Conservation (phyloP, 2,329 filamentous ascomycete genomes). For the Fusarium euwallaceae region DNA sequence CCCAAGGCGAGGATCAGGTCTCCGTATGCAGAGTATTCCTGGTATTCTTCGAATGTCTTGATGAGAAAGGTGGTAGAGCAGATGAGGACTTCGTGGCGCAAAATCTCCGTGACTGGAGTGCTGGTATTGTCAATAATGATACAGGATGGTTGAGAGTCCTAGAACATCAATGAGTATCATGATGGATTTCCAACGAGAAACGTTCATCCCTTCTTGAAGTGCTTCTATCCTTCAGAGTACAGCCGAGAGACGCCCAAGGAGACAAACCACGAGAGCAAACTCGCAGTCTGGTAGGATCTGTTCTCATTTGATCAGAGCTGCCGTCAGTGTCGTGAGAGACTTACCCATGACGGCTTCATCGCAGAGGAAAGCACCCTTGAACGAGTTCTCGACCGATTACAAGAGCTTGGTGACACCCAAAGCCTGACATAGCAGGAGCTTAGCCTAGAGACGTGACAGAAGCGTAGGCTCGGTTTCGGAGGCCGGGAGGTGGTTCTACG, state of each 20-base stretch:
- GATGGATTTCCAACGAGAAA: background rate
- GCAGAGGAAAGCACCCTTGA: background rate
- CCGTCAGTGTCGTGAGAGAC: background rate
- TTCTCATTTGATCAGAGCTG: background rate
- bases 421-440: background rate
- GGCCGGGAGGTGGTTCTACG: background rate
- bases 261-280: background rate
- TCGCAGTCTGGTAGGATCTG: background rate
- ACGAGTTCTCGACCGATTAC: background rate
- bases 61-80: background rate
- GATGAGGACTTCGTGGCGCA: background rate
- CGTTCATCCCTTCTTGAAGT: background rate
- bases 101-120: no score
- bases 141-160: background rate
- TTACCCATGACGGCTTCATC: background rate
- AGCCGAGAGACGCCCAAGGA: background rate
- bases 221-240: background rate
- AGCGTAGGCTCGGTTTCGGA: background rate
- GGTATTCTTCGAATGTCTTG: background rate
- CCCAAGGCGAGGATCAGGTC: no score
- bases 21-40: no score
- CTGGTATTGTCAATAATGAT: background rate
- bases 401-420: background rate
- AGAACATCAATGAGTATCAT: background rate
- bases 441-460: background rate